Evolutionary conservation across 257 asterid species (phyloP).

Genomic region (Nicotiana undulata): DNA sequence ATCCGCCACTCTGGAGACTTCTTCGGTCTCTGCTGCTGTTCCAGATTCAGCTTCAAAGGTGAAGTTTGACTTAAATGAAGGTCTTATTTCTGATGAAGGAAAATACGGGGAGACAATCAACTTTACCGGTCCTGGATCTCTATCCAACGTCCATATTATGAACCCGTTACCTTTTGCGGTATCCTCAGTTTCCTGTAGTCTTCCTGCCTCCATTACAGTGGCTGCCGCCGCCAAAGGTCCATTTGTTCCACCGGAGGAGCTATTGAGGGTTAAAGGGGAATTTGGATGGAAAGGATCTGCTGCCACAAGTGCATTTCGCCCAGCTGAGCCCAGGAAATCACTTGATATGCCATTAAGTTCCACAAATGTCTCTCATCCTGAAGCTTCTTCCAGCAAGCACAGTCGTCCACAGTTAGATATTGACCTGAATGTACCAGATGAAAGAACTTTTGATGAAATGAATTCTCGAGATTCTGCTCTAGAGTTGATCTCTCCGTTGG

Average conservation of each 20-base stretch:
- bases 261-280: constrained; percentile 66
- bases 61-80: constrained; percentile 76
- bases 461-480: constrained; percentile 29
- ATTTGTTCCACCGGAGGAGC: constrained; percentile 84
- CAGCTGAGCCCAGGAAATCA: constrained; percentile 85
- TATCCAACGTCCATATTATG: constrained; percentile 27
- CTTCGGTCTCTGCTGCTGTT: constrained; percentile 22
- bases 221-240: constrained; percentile 88
- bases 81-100: constrained; percentile 60
- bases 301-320: constrained; percentile 96
- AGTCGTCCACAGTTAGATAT: constrained; percentile 39
- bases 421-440: constrained; percentile 51
- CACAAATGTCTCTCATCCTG: constrained; percentile 18
- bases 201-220: constrained; percentile 66
- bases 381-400: constrained; percentile 36
- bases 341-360: constrained; percentile 25
- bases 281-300: constrained; percentile 98
- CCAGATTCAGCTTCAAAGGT: constrained; percentile 36
- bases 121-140: constrained; percentile 17
- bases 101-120: constrained; percentile 46
- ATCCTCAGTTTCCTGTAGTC: constrained; percentile 26
- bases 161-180: constrained; percentile 27
- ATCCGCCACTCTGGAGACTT: constrained; percentile 15
- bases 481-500: constrained; percentile 17
- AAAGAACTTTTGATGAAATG: constrained; percentile 38